These are phyloP conservation scores for Yamadazyma olivae DNA, from an alignment of 805 yeast genomes.

Conservation along the genomic window DNA sequence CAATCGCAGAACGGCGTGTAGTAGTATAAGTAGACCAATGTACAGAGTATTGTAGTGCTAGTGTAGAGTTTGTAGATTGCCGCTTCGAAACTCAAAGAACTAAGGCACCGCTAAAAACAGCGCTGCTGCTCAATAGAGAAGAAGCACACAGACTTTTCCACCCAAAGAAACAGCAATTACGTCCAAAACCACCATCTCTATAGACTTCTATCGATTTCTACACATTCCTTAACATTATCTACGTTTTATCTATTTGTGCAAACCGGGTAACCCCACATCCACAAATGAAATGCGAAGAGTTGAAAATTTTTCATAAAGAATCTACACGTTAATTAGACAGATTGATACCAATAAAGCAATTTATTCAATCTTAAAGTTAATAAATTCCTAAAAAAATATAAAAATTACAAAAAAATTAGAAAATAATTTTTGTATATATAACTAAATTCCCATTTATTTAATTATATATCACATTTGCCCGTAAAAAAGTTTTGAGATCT, in stretches of 20 bases:
- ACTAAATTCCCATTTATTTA: conserved; percentile 1
- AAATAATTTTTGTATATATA: conserved; percentile 3
- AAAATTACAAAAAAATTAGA: conserved; percentile 12
- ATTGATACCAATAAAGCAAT: background rate
- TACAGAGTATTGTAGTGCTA: background rate
- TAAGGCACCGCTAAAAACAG: background rate
- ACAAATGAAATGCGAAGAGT: conserved; percentile 6
- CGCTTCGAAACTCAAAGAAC: background rate
- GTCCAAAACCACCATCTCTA: too few relatives aligned
- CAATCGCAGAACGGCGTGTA: too few relatives aligned
- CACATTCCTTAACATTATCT: too few relatives aligned
- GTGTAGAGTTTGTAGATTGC: background rate
- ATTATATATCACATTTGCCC: background rate
- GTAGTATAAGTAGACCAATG: too few relatives aligned
- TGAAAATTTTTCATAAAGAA: conserved; percentile 7
- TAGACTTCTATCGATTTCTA: too few relatives aligned
- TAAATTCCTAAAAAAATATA: background rate
- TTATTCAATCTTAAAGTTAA: background rate
- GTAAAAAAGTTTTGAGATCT: too few relatives aligned
- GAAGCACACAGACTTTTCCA: too few relatives aligned
- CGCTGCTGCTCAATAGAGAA: too few relatives aligned
- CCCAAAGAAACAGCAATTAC: too few relatives aligned
- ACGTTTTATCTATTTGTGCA: too few relatives aligned
- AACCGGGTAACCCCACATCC: conserved; percentile 2
- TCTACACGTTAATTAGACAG: background rate